Conservation (phyloP, 2,329 filamentous ascomycete genomes). For the Hymenoscyphus infarciens region DNA sequence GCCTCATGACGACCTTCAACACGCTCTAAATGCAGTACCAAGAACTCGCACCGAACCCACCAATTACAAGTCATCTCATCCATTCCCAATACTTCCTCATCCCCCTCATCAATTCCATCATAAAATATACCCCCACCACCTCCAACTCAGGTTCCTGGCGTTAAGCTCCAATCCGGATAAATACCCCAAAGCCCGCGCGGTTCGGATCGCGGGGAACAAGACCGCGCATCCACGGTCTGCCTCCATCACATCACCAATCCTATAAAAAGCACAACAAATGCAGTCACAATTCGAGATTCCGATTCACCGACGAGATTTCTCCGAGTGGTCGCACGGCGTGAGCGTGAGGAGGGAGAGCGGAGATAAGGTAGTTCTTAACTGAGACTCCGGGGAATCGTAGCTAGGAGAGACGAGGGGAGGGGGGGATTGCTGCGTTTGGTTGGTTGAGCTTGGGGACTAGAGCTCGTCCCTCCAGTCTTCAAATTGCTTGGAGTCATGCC, state of each 20-base stretch:
- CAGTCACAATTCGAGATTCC: neutral
- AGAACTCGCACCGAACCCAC: no score
- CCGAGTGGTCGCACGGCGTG: neutral
- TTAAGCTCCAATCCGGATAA: neutral
- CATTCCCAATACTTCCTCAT: no score
- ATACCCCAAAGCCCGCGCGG: neutral
- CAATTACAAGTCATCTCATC: no score
- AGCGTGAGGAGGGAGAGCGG: neutral
- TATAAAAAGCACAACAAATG: neutral
- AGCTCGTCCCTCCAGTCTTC: neutral
- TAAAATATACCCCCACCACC: neutral
- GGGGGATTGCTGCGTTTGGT: neutral
- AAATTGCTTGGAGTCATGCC: no score
- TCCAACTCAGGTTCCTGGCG: neutral
- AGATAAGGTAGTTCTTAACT: neutral
- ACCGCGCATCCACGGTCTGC: neutral
- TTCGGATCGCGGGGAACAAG: neutral
- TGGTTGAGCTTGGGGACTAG: neutral
- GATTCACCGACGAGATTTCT: neutral
- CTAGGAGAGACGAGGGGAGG: neutral
- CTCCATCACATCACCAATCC: neutral
- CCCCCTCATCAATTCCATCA: no score
- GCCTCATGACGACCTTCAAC: no score
- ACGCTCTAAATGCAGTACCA: no score
- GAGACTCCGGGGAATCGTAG: neutral